Percentiles rank a stretch among this genome's conserved stretches.
These are phyloP conservation scores for Dendrobium chrysotoxum DNA, from an alignment of 106 monocot genomes.

Conservation along the genomic window DNA sequence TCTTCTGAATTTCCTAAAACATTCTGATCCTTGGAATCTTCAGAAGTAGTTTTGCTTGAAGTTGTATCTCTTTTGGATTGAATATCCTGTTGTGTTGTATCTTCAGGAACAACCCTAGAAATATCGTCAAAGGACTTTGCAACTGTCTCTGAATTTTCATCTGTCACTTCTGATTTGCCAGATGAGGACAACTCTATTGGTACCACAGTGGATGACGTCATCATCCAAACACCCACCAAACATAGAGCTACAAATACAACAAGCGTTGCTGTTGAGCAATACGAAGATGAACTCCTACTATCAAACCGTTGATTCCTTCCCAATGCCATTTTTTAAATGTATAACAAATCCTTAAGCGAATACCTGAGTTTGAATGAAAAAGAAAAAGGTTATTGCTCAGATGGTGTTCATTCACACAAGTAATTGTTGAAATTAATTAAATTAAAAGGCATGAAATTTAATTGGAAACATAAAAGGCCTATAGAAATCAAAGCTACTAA, in stretches of 20 bases:
- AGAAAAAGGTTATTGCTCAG: background rate
- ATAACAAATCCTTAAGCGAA: background rate
- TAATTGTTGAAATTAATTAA: background rate
- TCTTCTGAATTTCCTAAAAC: constrained; percentile 16
- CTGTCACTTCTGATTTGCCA: constrained; percentile 27
- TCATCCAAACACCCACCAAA: constrained; percentile 84
- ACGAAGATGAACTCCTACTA: constrained; percentile 52
- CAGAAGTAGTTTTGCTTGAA: constrained; percentile 18
- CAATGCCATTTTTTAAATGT: constrained; percentile 52
- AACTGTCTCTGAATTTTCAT: constrained; percentile 16
- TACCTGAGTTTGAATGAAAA: constrained; percentile 4
- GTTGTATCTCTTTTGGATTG: constrained; percentile 1
- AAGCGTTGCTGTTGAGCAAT: constrained; percentile 55
- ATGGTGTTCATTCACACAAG: background rate
- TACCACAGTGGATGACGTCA: constrained; percentile 67
- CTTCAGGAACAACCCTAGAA: constrained; percentile 22
- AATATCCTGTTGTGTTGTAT: constrained; percentile 11
- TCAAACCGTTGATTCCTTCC: constrained; percentile 55
- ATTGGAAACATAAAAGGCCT: background rate
- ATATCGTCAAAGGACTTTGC: constrained; percentile 28
- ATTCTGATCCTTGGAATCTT: constrained; percentile 8
- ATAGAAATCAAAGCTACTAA: background rate
- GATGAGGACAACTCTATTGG: constrained; percentile 40
- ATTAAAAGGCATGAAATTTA: background rate
- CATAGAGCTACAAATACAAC: constrained; percentile 77